Percentiles rank a stretch among this genome's conserved stretches.
Conservation (phyloP, 495 filamentous ascomycete species). For the Entonaema liquescens region DNA sequence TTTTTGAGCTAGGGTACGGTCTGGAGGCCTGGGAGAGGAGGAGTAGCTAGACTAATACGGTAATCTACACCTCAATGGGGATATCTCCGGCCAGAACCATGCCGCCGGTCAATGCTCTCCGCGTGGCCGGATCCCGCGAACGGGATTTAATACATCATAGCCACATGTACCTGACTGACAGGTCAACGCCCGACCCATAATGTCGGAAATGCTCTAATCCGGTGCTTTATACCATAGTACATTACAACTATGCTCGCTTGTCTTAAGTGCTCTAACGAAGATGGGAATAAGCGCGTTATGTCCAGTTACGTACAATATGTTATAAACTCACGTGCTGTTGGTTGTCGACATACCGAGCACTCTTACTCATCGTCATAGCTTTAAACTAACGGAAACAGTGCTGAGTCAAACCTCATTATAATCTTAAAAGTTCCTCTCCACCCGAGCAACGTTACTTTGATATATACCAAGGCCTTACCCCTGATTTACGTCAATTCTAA, state of each 20-base stretch:
- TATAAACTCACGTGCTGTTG: background rate
- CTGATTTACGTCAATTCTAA: background rate
- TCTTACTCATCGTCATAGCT: background rate
- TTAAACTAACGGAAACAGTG: background rate
- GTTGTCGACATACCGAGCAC: background rate
- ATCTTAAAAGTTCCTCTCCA: slow-evolving; percentile 7
- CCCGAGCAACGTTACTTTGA: background rate
- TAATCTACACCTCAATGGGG: slow-evolving; percentile 19
- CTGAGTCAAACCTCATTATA: background rate
- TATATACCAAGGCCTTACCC: background rate
- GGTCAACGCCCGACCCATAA: background rate
- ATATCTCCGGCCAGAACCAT: slow-evolving; percentile 24
- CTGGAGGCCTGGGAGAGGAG: slow-evolving; percentile 1
- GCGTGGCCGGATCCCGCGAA: slow-evolving; percentile 7
- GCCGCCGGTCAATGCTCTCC: slow-evolving; percentile 11
- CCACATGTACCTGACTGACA: slow-evolving; percentile 7
- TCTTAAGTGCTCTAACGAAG: background rate
- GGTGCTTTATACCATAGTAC: background rate
- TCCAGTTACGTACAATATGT: background rate
- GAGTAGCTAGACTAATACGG: slow-evolving; percentile 1
- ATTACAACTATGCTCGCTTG: background rate
- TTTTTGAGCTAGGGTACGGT: background rate
- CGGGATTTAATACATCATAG: slow-evolving; percentile 17
- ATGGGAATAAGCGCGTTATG: background rate
- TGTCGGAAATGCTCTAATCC: background rate